These are phyloP conservation scores for Annulohypoxylon nitens DNA, from an alignment of 495 filamentous ascomycete species.

Conservation along the genomic window DNA sequence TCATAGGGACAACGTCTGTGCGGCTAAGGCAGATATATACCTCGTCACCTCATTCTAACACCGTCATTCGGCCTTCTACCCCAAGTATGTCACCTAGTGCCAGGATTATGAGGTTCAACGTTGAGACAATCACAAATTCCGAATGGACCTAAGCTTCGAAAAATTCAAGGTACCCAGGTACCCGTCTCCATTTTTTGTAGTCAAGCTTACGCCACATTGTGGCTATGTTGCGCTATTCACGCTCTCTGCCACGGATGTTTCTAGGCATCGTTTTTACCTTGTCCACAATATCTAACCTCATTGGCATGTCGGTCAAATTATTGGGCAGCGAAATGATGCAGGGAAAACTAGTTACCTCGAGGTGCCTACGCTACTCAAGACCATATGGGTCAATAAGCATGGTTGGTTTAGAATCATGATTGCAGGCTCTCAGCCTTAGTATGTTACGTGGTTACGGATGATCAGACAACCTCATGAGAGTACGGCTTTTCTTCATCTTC, in stretches of 20 bases:
- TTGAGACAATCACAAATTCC: conserved; percentile 6
- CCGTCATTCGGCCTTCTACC: conserved; percentile 11
- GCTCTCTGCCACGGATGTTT: no score
- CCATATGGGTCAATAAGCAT: no score
- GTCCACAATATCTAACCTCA: no score
- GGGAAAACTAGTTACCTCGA: no score
- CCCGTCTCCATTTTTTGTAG: conserved; percentile 2
- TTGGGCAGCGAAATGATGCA: no score
- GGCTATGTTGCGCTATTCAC: conserved; percentile 25
- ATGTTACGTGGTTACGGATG: not conserved
- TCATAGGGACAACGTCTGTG: conserved; percentile 52
- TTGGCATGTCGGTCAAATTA: no score
- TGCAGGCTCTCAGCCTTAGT: not conserved
- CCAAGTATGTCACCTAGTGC: conserved; percentile 14
- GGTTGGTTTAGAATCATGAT: not conserved
- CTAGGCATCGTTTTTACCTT: no score
- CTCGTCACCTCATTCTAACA: conserved; percentile 36
- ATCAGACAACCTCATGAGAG: not conserved
- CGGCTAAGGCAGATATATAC: conserved; percentile 20
- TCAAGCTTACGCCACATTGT: conserved; percentile 47
- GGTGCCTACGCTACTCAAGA: no score
- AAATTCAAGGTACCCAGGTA: conserved; percentile 29
- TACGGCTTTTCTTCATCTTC: not conserved
- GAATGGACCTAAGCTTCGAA: conserved; percentile 14
- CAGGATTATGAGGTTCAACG: conserved; percentile 18